Percentiles rank a stretch among this genome's conserved stretches.
Evolutionary conservation across 2,329 filamentous ascomycete genomes (phyloP).

Genomic region (Coniochaeta prunicola): DNA sequence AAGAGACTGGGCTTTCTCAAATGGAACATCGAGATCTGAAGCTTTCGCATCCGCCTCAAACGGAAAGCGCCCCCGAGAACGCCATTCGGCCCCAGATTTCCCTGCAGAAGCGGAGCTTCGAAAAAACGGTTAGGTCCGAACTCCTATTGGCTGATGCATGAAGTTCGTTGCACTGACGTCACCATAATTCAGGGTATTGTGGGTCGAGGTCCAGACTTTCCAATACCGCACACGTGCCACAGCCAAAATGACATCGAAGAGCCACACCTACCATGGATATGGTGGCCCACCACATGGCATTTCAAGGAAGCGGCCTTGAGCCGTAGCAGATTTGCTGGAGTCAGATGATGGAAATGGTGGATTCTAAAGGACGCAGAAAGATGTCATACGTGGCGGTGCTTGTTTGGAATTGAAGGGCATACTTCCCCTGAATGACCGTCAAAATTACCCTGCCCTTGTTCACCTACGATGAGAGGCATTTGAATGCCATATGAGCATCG

Average conservation of each 20-base stretch:
- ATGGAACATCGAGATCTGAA: neutral
- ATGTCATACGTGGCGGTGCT: neutral
- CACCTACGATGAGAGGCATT: neutral
- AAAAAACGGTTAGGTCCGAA: neutral
- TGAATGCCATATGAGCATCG: neutral
- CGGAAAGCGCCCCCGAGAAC: neutral
- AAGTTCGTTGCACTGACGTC: neutral
- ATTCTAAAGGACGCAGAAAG: neutral
- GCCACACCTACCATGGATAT: neutral
- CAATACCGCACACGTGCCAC: neutral
- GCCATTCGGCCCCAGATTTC: neutral
- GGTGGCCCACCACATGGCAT: neutral
- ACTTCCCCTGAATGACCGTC: neutral
- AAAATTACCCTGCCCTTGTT: neutral
- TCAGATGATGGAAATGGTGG: neutral
- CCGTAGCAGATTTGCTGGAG: neutral
- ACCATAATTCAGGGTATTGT: neutral
- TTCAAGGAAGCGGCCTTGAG: neutral
- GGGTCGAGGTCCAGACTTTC: neutral
- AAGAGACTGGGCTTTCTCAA: neutral
- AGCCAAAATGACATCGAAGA: neutral
- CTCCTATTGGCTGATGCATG: neutral
- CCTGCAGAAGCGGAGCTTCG: neutral
- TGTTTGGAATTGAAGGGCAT: neutral
- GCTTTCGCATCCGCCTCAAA: neutral